Conservation (phyloP, 495 filamentous ascomycete species). For the Podospora australis region DNA sequence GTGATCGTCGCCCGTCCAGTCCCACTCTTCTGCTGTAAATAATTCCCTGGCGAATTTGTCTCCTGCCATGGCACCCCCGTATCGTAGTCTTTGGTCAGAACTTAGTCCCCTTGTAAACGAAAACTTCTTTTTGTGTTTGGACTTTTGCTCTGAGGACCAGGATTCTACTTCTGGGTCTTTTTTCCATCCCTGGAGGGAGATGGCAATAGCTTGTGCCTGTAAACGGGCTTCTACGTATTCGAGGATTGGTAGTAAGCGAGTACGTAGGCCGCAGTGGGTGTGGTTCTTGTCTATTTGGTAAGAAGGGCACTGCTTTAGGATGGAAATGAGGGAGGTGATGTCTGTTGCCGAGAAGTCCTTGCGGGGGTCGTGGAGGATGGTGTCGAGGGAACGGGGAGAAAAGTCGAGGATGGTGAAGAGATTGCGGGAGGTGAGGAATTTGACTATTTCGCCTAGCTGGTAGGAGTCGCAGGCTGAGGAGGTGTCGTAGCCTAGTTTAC, state of each 20-base stretch:
- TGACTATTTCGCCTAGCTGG: slow-evolving; percentile 78
- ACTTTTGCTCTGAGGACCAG: slow-evolving; percentile 23
- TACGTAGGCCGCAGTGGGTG: slow-evolving; percentile 67
- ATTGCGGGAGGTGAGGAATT: slow-evolving; percentile 60
- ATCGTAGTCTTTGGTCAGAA: slow-evolving; percentile 34
- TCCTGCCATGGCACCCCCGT: slow-evolving; percentile 33
- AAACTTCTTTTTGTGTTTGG: slow-evolving; percentile 23
- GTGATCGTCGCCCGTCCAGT: slow-evolving; percentile 47
- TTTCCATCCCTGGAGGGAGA: slow-evolving; percentile 43
- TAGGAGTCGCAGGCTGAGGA: slow-evolving; percentile 75
- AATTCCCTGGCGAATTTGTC: slow-evolving; percentile 41
- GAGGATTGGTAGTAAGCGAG: slow-evolving; percentile 58
- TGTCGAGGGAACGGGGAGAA: slow-evolving; percentile 25
- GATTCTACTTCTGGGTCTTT: slow-evolving; percentile 24
- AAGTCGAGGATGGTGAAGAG: slow-evolving; percentile 45
- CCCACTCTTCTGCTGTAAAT: slow-evolving; percentile 53
- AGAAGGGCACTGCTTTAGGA: slow-evolving; percentile 48
- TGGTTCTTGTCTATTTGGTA: slow-evolving; percentile 80
- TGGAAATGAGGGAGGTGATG: slow-evolving; percentile 28
- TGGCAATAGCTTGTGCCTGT: slow-evolving; percentile 35
- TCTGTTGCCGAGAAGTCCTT: slow-evolving; percentile 27
- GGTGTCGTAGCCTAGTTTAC: slow-evolving; percentile 69
- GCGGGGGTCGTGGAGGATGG: background rate
- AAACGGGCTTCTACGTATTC: slow-evolving; percentile 55
- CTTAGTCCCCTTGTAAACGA: slow-evolving; percentile 33